Percentiles rank a stretch among this genome's conserved stretches.
phyloP scores from a whole-genome alignment of 2,329 filamentous ascomycete species.

The Curvularia spicifera region DNA sequence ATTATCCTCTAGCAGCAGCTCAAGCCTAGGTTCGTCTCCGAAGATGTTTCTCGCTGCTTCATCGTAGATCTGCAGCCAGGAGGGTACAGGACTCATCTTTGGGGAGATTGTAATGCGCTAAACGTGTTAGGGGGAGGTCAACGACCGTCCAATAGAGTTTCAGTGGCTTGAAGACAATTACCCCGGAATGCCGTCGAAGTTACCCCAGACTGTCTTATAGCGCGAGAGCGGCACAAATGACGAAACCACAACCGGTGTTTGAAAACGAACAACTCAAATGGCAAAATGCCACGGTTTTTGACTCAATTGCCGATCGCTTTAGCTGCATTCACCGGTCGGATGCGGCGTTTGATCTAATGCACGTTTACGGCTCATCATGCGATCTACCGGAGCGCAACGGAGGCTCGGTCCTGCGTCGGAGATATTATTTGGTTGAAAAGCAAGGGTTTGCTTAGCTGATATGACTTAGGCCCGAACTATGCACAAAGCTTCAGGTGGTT shows the following conservation, averaged over 20 bases:
- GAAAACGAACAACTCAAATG: background rate
- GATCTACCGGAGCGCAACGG: background rate
- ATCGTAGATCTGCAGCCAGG: conserved; percentile 15
- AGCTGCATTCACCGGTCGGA: background rate
- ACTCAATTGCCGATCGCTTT: background rate
- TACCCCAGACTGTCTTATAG: conserved; percentile 2
- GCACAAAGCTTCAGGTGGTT: background rate
- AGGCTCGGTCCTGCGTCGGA: conserved; percentile 7
- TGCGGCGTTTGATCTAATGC: background rate
- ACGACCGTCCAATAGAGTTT: background rate
- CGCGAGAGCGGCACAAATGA: background rate
- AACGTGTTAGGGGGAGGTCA: background rate
- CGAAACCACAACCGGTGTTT: background rate
- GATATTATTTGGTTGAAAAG: background rate
- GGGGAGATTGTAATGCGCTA: background rate
- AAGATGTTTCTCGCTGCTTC: conserved; percentile 17
- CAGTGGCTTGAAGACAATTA: background rate
- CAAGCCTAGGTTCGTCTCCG: conserved; percentile 14
- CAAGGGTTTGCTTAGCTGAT: background rate
- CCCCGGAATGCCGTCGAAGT: background rate
- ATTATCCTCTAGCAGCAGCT: conserved; percentile 52
- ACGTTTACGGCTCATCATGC: background rate
- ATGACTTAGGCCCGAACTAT: background rate
- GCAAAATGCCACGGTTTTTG: background rate
- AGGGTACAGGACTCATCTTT: conserved; percentile 7